Evolutionary conservation across 495 filamentous ascomycete genomes (phyloP).

Genomic region (Amphirosellinia nigrospora): DNA sequence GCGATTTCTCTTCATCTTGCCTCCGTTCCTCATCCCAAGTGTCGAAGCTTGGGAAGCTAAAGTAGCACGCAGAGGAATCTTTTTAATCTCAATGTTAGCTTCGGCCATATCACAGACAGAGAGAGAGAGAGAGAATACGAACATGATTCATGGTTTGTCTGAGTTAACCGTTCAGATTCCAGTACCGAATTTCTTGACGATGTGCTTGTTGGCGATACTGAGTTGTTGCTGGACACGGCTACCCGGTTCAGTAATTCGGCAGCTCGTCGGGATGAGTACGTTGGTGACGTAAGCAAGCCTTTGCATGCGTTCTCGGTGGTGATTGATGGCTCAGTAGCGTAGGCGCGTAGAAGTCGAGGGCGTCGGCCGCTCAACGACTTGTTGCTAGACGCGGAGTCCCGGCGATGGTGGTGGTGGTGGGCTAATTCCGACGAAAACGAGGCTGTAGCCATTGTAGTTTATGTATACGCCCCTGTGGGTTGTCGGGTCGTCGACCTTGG

Average conservation of each 20-base stretch:
- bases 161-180: constrained; percentile 34
- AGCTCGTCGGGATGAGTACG: constrained; percentile 51
- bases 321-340: constrained; percentile 60
- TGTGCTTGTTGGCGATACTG: constrained; percentile 37
- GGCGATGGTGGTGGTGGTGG: constrained; percentile 30
- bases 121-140: neutral
- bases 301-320: constrained; percentile 60
- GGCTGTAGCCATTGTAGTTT: constrained; percentile 22
- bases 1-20: constrained; percentile 42
- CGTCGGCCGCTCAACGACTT: constrained; percentile 42
- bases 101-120: constrained; percentile 17
- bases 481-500: constrained; percentile 5
- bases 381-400: constrained; percentile 46
- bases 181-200: constrained; percentile 18
- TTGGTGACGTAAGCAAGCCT: constrained; percentile 52
- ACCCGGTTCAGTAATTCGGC: constrained; percentile 59
- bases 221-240: constrained; percentile 50
- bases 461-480: neutral
- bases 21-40: constrained; percentile 49
- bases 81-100: neutral
- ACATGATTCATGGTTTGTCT: constrained; percentile 39
- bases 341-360: constrained; percentile 56
- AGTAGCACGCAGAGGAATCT: constrained; percentile 55
- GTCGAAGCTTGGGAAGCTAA: constrained; percentile 65
- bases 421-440: constrained; percentile 33